These are phyloP conservation scores for Dictyostelium brefeldianum DNA, from an alignment of 78 protist genomes.

Conservation along the genomic window DNA sequence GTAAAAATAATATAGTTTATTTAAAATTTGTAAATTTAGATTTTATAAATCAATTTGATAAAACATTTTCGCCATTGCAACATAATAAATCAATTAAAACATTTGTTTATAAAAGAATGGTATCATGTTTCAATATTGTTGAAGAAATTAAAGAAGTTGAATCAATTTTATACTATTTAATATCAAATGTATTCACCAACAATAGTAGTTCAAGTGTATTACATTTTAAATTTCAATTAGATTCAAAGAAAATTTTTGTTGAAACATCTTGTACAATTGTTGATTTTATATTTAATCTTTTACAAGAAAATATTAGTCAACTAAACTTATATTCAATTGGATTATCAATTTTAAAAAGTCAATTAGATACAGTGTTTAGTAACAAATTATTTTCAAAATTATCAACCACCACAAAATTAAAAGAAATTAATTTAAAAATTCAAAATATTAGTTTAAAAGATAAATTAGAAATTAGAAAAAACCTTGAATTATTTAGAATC, in stretches of 20 bases:
- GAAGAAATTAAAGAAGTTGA: background rate
- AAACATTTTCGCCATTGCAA: background rate
- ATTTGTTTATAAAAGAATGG: background rate
- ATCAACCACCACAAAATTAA: background rate
- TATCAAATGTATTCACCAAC: background rate
- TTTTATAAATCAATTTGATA: background rate
- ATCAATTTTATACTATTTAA: background rate
- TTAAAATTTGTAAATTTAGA: background rate
- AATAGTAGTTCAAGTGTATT: too few species aligned
- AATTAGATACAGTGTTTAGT: background rate
- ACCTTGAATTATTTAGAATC: too few species aligned
- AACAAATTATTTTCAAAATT: background rate
- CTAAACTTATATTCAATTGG: background rate
- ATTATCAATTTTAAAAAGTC: background rate
- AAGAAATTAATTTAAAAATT: background rate
- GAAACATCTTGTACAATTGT: background rate
- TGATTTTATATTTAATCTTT: background rate
- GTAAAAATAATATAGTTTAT: background rate
- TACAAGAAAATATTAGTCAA: background rate
- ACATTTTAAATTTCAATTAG: background rate
- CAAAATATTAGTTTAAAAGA: background rate
- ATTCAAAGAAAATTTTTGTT: too few species aligned
- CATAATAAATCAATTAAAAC: background rate
- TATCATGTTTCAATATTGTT: background rate
- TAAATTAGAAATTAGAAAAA: too few species aligned